Conservation (phyloP, 768 basidiomycete genomes). For the Trichaptum fuscoviolaceum region DNA sequence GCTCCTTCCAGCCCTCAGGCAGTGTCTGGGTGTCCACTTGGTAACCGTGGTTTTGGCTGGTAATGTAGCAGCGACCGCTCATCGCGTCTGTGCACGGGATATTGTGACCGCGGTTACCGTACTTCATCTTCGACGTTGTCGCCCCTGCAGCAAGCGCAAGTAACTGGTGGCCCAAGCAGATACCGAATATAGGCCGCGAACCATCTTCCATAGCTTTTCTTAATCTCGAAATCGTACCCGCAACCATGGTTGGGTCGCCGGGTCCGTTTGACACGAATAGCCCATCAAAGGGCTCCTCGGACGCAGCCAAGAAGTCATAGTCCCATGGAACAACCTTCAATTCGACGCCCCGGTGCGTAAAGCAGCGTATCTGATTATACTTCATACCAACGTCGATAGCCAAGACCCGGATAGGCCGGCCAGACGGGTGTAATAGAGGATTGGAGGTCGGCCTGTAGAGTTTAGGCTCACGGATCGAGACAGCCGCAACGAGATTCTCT, state of each 20-base stretch:
- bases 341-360: conserved; percentile 86
- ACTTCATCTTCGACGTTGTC: conserved; percentile 97
- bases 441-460: conserved; percentile 56
- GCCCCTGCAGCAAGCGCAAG: conserved; percentile 94
- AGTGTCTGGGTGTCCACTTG: conserved; percentile 83
- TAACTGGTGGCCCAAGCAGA: conserved; percentile 97
- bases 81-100: conserved; percentile 94
- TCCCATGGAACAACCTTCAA: conserved; percentile 98
- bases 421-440: conserved; percentile 69
- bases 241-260: conserved; percentile 87
- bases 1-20: conserved; percentile 82
- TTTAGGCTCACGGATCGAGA: conserved; percentile 67
- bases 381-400: conserved; percentile 99
- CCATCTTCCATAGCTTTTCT: conserved; percentile 61
- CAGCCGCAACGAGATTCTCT: conserved; percentile 85
- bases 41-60: conserved; percentile 98
- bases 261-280: conserved; percentile 98
- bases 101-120: conserved; percentile 98
- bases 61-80: conserved; percentile 97
- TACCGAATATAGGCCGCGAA: conserved; percentile 91
- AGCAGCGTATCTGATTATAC: conserved; percentile 98
- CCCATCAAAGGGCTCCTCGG: conserved; percentile 88
- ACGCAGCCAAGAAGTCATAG: conserved; percentile 69
- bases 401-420: conserved; percentile 75
- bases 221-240: conserved; percentile 64